Evolutionary conservation across 2,329 filamentous ascomycete species (phyloP).

Genomic region (Fusarium odoratissimum): DNA sequence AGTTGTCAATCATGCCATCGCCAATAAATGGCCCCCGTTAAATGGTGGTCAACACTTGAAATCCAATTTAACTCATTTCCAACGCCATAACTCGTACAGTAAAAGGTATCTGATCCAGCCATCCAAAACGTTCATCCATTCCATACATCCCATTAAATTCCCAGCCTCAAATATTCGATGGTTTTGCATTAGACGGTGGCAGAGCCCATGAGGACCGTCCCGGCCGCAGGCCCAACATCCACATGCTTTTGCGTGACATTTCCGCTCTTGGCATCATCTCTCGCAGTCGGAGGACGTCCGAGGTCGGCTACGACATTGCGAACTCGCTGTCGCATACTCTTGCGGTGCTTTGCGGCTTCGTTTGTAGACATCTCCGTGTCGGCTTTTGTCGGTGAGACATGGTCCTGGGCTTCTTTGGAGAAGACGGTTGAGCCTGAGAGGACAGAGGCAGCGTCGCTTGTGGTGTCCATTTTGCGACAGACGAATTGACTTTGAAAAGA

Average conservation of each 20-base stretch:
- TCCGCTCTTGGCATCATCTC: slow-evolving; percentile 50
- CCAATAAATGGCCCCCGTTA: not conserved
- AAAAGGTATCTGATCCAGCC: not conserved
- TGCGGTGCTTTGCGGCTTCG: slow-evolving; percentile 28
- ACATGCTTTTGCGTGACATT: slow-evolving; percentile 45
- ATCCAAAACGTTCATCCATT: not conserved
- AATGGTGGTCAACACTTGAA: not conserved
- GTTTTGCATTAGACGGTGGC: slow-evolving; percentile 26
- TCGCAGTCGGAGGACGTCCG: slow-evolving; percentile 48
- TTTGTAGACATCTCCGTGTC: not conserved
- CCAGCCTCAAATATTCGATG: not conserved
- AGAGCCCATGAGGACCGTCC: slow-evolving; percentile 40
- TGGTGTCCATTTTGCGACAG: slow-evolving; percentile 35
- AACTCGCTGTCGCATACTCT: slow-evolving; percentile 49
- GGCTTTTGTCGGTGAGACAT: slow-evolving; percentile 18
- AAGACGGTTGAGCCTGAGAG: slow-evolving; percentile 47
- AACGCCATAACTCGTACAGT: slow-evolving; percentile 4
- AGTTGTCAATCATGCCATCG: not conserved
- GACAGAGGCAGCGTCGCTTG: slow-evolving; percentile 47
- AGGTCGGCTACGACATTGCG: slow-evolving; percentile 50
- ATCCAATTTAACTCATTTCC: not conserved
- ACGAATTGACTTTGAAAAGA: not conserved
- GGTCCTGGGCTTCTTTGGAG: slow-evolving; percentile 42
- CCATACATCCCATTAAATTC: not conserved
- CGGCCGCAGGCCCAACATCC: slow-evolving; percentile 44